These are phyloP conservation scores for Metarhizium humberi DNA, from an alignment of 2,329 filamentous ascomycete species.

Conservation along the genomic window DNA sequence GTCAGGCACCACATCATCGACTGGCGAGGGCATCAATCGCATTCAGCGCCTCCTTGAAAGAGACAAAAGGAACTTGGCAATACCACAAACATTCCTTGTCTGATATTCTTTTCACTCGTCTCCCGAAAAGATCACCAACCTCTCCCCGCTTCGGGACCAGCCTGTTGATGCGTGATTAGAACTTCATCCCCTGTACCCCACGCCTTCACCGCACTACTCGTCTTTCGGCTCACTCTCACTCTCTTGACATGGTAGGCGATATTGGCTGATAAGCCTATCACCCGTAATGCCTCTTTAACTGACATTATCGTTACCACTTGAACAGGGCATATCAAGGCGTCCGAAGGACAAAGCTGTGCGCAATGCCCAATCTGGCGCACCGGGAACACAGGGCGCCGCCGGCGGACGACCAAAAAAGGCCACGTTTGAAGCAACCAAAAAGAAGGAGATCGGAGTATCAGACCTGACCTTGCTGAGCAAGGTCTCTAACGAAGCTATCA, in stretches of 20 bases:
- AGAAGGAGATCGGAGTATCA: constrained; percentile 98
- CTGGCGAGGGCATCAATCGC: constrained; percentile 4
- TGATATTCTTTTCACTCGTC: neutral
- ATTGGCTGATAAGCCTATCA: neutral
- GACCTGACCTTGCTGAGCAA: constrained; percentile 97
- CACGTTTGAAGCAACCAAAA: constrained; percentile 91
- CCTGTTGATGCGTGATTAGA: constrained; percentile 8
- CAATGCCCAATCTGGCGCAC: constrained; percentile 29
- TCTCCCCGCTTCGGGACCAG: constrained; percentile 12
- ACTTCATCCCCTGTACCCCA: neutral
- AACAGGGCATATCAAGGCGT: constrained; percentile 29
- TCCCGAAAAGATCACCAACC: constrained; percentile 8
- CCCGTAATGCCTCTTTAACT: constrained; percentile 6
- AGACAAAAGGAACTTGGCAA: neutral
- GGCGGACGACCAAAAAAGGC: constrained; percentile 80
- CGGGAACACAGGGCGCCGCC: constrained; percentile 23
- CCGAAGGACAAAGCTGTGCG: constrained; percentile 30
- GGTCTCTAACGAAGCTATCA: constrained; percentile 98
- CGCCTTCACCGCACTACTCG: constrained; percentile 2
- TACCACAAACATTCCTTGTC: neutral
- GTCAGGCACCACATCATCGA: constrained; percentile 21
- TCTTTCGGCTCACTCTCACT: constrained; percentile 9
- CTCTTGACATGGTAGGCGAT: constrained; percentile 24
- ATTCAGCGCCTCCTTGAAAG: constrained; percentile 8
- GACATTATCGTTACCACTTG: neutral